Evolutionary conservation across 2,329 filamentous ascomycete species (phyloP), one percentile per base, ranked within the genome.

Genomic region (Arthrinium puccinioides): DNA sequence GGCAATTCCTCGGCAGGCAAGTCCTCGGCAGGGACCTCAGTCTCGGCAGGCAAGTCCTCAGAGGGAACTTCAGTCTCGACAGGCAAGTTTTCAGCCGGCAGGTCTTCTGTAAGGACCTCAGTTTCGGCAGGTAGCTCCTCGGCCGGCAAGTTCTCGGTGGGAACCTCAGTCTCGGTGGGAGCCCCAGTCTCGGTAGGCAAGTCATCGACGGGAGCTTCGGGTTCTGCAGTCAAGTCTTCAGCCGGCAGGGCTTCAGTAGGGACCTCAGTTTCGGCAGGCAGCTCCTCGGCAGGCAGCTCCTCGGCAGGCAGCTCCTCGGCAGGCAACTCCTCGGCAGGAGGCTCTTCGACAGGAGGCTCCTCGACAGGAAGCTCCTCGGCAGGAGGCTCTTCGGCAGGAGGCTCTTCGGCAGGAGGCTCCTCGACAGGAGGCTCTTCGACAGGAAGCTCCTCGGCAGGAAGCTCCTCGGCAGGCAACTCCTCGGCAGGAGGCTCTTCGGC

Each of bases 311-410:
- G 20, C 25, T 39, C 27, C 9, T 28, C 23, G 31, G 38, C 42
- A 29, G 32, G 29, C 30, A 37, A 35, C 38, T 40, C 37, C 21
- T 44, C 47, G 15, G 41, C 40, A 29, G 27, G 20, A 6, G 32
- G 5, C 14, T 21, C 26, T 14, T 36, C 32, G 3, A n/a, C 33
- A 21, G 5, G 16, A 21, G 24, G 9, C 21, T 25, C 13, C 8
- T 8, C 31, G 8, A 16, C 19, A 19, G 38, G n/a, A n/a, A n/a
- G n/a, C n/a, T n/a, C 9, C n/a, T 41, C 36, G 16, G 30, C 9
- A 8, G n/a, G n/a, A 11, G 11, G 18, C 14, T 39, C 21, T 9
- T 41, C 31, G 11, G 20, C 20, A 23, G 13, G 19, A 33, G 14
- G 18, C n/a, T 33, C 31, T 15, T 32, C 30, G 16, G 30, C 19